phyloP scores from a whole-genome alignment of 2,329 filamentous ascomycete genomes.

The Clonostachys sp. region DNA sequence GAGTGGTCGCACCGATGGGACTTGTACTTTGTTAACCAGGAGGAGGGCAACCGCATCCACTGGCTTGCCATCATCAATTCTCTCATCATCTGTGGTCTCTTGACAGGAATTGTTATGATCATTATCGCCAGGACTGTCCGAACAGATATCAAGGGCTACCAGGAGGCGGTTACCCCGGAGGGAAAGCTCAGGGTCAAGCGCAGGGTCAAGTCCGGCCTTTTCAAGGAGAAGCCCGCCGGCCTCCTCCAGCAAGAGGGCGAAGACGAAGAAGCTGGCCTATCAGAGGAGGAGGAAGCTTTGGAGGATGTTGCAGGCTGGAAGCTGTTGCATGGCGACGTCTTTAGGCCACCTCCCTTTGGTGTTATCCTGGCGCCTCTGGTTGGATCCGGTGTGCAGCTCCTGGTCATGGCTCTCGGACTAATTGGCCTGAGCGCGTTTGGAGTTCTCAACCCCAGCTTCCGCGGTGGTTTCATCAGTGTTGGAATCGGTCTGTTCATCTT shows the following conservation, averaged over 20 bases:
- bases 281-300: conserved; percentile 54
- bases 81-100: conserved; percentile 72
- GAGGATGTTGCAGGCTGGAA: conserved; percentile 90
- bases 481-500: conserved; percentile 80
- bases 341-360: conserved; percentile 67
- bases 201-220: conserved; percentile 32
- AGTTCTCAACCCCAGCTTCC: conserved; percentile 78
- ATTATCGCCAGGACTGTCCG: conserved; percentile 76
- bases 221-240: conserved; percentile 34
- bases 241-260: conserved; percentile 39
- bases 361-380: conserved; percentile 74
- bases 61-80: conserved; percentile 89
- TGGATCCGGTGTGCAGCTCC: conserved; percentile 80
- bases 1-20: conserved; percentile 88
- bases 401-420: conserved; percentile 75
- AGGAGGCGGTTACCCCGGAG: conserved; percentile 61
- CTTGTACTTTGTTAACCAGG: conserved; percentile 83
- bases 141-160: conserved; percentile 72
- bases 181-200: conserved; percentile 54
- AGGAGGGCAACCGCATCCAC: conserved; percentile 76
- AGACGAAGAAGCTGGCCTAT: conserved; percentile 47
- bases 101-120: conserved; percentile 76
- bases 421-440: conserved; percentile 71
- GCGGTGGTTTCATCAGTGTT: conserved; percentile 85
- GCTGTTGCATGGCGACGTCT: conserved; percentile 82